Percentiles rank a stretch among this genome's conserved stretches.
Evolutionary conservation across 148 eudicot species (phyloP).

Genomic region (Rhododendron williamsianum): DNA sequence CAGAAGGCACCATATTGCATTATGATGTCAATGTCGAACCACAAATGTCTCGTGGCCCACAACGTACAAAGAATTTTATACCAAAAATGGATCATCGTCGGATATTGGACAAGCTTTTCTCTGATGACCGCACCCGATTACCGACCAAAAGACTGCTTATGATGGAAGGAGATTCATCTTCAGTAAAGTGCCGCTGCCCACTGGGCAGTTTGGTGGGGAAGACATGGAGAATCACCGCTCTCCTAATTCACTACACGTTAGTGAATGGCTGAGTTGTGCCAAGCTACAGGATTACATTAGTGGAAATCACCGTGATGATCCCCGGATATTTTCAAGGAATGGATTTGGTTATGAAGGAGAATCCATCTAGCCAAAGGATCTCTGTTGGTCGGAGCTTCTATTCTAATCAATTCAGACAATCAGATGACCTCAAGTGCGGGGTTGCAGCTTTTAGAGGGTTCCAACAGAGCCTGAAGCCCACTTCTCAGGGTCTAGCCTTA

Average conservation of each 20-base stretch:
- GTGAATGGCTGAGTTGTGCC: slow-evolving; percentile 37
- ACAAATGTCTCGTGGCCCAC: slow-evolving; percentile 12
- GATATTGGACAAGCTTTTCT: slow-evolving; percentile 32
- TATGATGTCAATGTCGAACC: slow-evolving; percentile 47
- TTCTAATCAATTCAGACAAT: neutral
- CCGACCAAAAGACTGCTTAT: slow-evolving; percentile 42
- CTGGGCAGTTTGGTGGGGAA: slow-evolving; percentile 38
- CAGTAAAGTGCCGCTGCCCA: slow-evolving; percentile 28
- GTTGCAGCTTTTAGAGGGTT: slow-evolving; percentile 6
- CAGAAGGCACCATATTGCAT: slow-evolving; percentile 32
- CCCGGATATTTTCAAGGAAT: neutral
- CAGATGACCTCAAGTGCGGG: neutral
- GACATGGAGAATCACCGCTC: slow-evolving; percentile 16
- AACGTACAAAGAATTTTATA: slow-evolving; percentile 13
- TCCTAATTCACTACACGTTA: slow-evolving; percentile 27
- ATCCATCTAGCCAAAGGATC: slow-evolving; percentile 1
- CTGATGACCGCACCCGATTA: slow-evolving; percentile 24
- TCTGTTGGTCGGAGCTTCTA: neutral
- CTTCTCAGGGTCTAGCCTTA: slow-evolving; percentile 33
- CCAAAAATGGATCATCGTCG: slow-evolving; percentile 27
- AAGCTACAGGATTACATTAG: slow-evolving; percentile 38
- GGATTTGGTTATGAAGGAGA: neutral
- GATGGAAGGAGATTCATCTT: slow-evolving; percentile 40
- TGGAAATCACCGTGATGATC: neutral
- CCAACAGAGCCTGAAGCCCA: slow-evolving; percentile 1